phyloP scores from a whole-genome alignment of 73 alveolate genomes.

The Tetrahymena thermophila region DNA sequence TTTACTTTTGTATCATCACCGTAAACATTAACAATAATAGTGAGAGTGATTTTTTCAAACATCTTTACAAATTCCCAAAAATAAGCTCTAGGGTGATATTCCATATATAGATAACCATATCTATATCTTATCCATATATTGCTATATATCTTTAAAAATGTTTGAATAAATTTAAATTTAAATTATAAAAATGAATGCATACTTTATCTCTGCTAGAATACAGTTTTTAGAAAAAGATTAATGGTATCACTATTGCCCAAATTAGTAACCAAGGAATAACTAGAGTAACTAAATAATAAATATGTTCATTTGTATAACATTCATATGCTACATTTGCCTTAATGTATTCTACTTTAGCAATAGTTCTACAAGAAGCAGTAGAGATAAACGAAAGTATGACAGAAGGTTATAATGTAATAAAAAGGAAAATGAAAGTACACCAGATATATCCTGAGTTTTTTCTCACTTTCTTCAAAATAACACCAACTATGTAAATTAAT shows the following conservation, averaged over 20 bases:
- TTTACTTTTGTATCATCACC: constrained; percentile 5
- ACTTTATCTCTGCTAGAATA: background rate
- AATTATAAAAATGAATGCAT: background rate
- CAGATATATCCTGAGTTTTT: background rate
- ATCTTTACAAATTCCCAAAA: constrained; percentile 40
- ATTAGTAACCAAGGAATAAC: constrained; percentile 2
- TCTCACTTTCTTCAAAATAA: background rate
- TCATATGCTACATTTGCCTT: constrained; percentile 12
- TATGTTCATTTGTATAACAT: background rate
- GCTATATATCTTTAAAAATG: background rate
- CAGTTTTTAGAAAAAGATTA: background rate
- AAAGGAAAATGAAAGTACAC: constrained; percentile 18
- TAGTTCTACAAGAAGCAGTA: constrained; percentile 7
- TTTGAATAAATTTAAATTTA: background rate
- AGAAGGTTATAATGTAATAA: constrained; percentile 14
- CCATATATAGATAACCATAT: constrained; percentile 29
- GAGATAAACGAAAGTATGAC: constrained; percentile 11
- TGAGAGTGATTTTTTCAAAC: constrained; percentile 11
- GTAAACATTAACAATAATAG: constrained; percentile 6
- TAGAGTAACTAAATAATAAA: background rate
- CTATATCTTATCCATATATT: background rate
- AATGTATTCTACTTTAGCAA: background rate
- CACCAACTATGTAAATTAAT: background rate
- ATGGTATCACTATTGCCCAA: constrained; percentile 17
- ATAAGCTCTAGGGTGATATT: constrained; percentile 25